phyloP scores from a whole-genome alignment of 257 asterid genomes.

The Coffea eugenioides region DNA sequence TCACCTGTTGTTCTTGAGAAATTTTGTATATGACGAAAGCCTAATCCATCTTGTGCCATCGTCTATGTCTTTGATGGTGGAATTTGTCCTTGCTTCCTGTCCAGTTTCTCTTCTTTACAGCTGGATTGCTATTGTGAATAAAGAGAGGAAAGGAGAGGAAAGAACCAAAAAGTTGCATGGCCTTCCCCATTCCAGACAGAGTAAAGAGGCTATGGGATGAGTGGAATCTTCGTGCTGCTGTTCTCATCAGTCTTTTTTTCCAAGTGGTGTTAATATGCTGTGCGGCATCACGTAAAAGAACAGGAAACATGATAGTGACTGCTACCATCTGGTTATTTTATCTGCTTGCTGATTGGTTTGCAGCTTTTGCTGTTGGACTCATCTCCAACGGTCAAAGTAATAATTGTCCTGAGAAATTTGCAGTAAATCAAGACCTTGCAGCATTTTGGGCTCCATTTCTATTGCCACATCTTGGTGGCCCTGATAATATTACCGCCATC shows the following conservation, averaged over 20 bases:
- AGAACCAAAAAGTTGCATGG: background rate
- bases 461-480: slow-evolving; percentile 33
- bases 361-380: slow-evolving; percentile 24
- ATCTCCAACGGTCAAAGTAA: slow-evolving; percentile 12
- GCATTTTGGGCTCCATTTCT: slow-evolving; percentile 24
- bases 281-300: slow-evolving; percentile 11
- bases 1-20: no score
- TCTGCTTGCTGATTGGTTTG: slow-evolving; percentile 31
- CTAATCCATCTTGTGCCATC: no score
- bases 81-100: no score
- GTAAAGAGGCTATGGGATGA: slow-evolving; percentile 15
- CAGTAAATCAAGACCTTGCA: slow-evolving; percentile 5
- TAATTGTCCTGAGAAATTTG: background rate
- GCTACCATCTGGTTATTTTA: slow-evolving; percentile 20
- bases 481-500: slow-evolving; percentile 46
- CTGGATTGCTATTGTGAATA: no score
- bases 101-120: no score
- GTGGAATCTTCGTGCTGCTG: slow-evolving; percentile 28
- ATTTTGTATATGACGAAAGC: no score
- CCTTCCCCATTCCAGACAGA: background rate
- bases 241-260: slow-evolving; percentile 20
- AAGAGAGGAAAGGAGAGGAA: no score
- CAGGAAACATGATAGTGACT: background rate
- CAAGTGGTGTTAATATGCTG: slow-evolving; percentile 18
- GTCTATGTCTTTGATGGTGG: no score